These are phyloP conservation scores for Neurospora tetraspora DNA, from an alignment of 495 filamentous ascomycete species.

Conservation along the genomic window DNA sequence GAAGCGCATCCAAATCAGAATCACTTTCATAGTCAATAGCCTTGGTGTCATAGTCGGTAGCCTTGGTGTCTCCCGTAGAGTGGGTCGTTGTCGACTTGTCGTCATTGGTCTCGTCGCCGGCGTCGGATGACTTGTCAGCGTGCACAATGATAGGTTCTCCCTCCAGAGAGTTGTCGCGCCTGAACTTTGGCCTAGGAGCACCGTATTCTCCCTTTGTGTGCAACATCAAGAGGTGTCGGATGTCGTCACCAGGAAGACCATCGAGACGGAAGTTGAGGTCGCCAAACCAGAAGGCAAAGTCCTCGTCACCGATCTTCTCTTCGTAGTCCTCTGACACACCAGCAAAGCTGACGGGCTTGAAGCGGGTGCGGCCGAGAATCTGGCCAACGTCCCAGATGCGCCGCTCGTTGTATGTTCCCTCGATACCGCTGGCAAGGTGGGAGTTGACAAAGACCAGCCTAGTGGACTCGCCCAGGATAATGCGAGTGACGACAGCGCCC, in stretches of 20 bases:
- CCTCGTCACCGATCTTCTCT: constrained; percentile 78
- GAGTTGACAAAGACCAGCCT: constrained; percentile 80
- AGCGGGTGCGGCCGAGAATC: constrained; percentile 60
- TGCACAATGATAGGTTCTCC: constrained; percentile 35
- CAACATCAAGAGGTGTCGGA: constrained; percentile 71
- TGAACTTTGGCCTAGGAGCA: constrained; percentile 26
- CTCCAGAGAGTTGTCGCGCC: constrained; percentile 23
- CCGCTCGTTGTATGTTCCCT: constrained; percentile 64
- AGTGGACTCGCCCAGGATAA: constrained; percentile 86
- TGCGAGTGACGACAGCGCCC: constrained; percentile 70
- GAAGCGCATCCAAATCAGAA: constrained; percentile 31
- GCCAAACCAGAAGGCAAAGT: constrained; percentile 93
- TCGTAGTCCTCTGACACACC: constrained; percentile 41
- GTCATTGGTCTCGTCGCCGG: constrained; percentile 22
- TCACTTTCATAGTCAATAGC: constrained; percentile 17
- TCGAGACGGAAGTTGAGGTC: constrained; percentile 94
- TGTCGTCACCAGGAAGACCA: constrained; percentile 79
- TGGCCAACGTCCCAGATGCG: constrained; percentile 86
- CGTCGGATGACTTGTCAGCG: constrained; percentile 15
- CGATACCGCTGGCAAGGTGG: constrained; percentile 79
- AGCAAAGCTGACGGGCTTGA: constrained; percentile 55
- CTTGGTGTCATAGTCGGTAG: constrained; percentile 2
- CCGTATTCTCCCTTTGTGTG: constrained; percentile 75
- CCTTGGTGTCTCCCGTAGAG: background rate
- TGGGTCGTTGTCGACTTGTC: background rate